Evolutionary conservation across 176 grass and related monocot species (phyloP).

Genomic region (Lolium perenne): DNA sequence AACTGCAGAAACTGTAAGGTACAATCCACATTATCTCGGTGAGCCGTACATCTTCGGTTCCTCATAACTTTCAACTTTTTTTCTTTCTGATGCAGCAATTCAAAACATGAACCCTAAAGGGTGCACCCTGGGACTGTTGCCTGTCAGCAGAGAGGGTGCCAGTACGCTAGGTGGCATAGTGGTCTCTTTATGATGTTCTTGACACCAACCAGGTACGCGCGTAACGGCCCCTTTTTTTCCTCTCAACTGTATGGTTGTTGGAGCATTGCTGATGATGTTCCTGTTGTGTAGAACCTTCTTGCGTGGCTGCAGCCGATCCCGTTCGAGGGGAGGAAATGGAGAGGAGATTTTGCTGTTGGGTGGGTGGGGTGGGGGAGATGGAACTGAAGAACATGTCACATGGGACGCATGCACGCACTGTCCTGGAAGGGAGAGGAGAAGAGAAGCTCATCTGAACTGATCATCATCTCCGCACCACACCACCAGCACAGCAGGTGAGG

Average conservation of each 20-base stretch:
- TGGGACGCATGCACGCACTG: constrained; percentile 52
- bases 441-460: background rate
- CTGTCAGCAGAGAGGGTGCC: constrained; percentile 29
- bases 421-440: constrained; percentile 43
- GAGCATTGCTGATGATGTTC: constrained; percentile 26
- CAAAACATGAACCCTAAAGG: constrained; percentile 17
- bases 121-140: constrained; percentile 39
- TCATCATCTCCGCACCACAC: constrained; percentile 28
- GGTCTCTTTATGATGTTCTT: constrained; percentile 45
- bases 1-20: background rate
- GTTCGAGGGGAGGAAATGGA: constrained; percentile 33
- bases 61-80: background rate
- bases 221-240: background rate
- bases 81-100: background rate
- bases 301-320: constrained; percentile 6
- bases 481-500: constrained; percentile 38
- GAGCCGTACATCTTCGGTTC: background rate
- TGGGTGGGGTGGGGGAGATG: constrained; percentile 43
- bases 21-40: background rate
- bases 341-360: constrained; percentile 44
- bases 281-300: constrained; percentile 13
- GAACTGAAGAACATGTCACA: constrained; percentile 64
- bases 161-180: background rate
- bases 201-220: constrained; percentile 46
- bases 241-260: constrained; percentile 49